Base-by-base conservation (phyloP, 805 yeast genomes). In the Barnettozyma salicaria region DNA sequence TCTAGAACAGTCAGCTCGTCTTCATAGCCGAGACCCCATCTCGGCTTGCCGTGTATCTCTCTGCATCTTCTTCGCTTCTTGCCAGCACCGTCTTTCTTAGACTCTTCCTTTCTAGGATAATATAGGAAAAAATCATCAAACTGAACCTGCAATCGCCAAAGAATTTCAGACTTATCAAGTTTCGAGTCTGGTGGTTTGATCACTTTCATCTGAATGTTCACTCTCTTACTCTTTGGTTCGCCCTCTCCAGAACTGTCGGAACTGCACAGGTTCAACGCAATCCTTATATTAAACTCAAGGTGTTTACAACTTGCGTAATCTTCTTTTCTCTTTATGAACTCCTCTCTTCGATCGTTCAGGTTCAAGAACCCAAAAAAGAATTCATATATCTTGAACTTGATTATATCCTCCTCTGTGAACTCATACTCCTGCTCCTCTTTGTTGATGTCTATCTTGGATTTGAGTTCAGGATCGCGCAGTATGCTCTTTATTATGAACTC, bases 21-120 rank as follows among this genome's bases (percentile, higher is more conserved):
- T 24, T 45, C 46, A 11, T 34, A 34, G 2, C 55, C 55, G 6
- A 47, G 19, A 12, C 52, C 46, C 55, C 55, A 50, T n/a, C 37
- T 39, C 10, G 55, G 53, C 29, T 39, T 39, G 2, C 25, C 22
- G n/a, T 20, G 27, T 13, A 36, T 25, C 17, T n/a, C 27, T 21
- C 44, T 37, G 9, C 40, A 22, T 12, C 43, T 35, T 33, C 43
- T 42, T 31, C 30, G 43, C 30, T 37, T 40, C 19, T 39, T 38
- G 17, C 16, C 20, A n/a, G 22, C 12, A 23, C 22, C 40, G 28
- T 27, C 33, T 5, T 27, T 35, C 4, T 31, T 18, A 4, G 21
- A 18, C 30, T 27, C 31, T 24, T 32, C 12, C 13, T 41, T n/a
- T n/a, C n/a, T n/a, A n/a, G n/a, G n/a, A n/a, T n/a, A 38, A 13